Evolutionary conservation across 176 grass and related monocot genomes (phyloP).

Genomic region (Tillandsia leiboldiana): DNA sequence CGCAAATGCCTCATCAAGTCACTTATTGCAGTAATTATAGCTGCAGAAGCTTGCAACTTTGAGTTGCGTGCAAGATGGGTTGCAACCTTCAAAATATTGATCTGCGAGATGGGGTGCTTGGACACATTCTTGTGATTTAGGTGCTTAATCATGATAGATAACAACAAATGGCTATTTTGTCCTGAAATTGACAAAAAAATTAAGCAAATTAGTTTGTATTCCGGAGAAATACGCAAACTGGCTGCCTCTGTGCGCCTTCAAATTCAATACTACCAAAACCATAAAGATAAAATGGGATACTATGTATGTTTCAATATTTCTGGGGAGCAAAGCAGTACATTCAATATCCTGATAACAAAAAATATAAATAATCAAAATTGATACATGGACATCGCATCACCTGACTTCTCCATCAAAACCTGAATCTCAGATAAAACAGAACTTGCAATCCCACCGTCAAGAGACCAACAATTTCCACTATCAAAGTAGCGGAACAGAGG

Average conservation of each 20-base stretch:
- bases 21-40: slow-evolving; percentile 64
- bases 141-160: slow-evolving; percentile 87
- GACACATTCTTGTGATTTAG: slow-evolving; percentile 76
- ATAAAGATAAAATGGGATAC: not conserved
- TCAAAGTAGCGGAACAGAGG: slow-evolving; percentile 82
- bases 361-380: slow-evolving; percentile 25
- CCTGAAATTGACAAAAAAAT: slow-evolving; percentile 38
- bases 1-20: slow-evolving; percentile 81
- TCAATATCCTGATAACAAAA: no score
- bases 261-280: not conserved
- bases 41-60: slow-evolving; percentile 57
- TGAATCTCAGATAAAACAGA: slow-evolving; percentile 91
- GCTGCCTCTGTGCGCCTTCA: slow-evolving; percentile 3
- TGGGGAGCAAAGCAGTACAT: no score
- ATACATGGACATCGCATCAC: slow-evolving; percentile 27
- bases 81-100: slow-evolving; percentile 79
- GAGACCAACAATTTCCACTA: slow-evolving; percentile 63
- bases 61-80: slow-evolving; percentile 62
- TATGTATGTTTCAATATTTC: no score
- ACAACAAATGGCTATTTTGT: slow-evolving; percentile 69
- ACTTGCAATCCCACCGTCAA: slow-evolving; percentile 65
- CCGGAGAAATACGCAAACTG: not conserved
- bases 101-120: slow-evolving; percentile 52
- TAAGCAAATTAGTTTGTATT: slow-evolving; percentile 11
- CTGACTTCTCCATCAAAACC: slow-evolving; percentile 71